Percentiles rank a stretch among this genome's conserved stretches.
phyloP scores from a whole-genome alignment of 2,329 filamentous ascomycete species.

The Periconia sp. region DNA sequence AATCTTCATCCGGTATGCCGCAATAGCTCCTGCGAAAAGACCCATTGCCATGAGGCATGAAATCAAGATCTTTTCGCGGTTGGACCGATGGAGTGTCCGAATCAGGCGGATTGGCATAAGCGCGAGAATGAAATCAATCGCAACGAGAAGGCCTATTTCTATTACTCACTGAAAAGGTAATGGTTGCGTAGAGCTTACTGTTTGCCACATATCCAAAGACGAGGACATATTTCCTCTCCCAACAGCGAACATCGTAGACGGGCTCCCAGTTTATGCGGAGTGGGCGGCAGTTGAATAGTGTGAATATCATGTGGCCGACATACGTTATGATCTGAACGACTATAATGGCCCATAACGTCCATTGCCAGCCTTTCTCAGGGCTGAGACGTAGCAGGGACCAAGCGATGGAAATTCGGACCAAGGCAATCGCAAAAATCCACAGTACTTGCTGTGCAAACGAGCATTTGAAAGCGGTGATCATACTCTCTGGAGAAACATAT shows the following conservation, averaged over 20 bases:
- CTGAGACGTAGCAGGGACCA: constrained; percentile 6
- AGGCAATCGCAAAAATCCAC: constrained; percentile 8
- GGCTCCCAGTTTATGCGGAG: constrained; percentile 5
- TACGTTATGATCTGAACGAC: background rate
- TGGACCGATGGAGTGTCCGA: constrained; percentile 5
- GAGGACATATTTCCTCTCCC: constrained; percentile 5
- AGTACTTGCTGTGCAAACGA: constrained; percentile 7
- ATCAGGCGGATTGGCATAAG: constrained; percentile 10
- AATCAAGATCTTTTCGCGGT: constrained; percentile 9
- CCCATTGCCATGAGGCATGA: constrained; percentile 11
- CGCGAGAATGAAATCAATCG: constrained; percentile 5
- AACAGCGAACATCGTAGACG: constrained; percentile 8
- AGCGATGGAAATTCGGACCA: constrained; percentile 6
- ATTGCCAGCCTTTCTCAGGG: background rate
- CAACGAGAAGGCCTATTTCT: constrained; percentile 1
- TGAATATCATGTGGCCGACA: constrained; percentile 3
- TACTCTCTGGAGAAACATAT: background rate
- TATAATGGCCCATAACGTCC: constrained; percentile 1
- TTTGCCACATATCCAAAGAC: constrained; percentile 7
- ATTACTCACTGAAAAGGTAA: too few species aligned
- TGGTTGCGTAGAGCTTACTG: background rate
- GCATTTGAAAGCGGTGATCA: constrained; percentile 1
- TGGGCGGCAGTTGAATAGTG: constrained; percentile 3
- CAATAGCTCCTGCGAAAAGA: constrained; percentile 7
- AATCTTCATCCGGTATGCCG: constrained; percentile 6